Evolutionary conservation across 2,329 filamentous ascomycete genomes (phyloP).

Genomic region (Pseudocercospora vitis): DNA sequence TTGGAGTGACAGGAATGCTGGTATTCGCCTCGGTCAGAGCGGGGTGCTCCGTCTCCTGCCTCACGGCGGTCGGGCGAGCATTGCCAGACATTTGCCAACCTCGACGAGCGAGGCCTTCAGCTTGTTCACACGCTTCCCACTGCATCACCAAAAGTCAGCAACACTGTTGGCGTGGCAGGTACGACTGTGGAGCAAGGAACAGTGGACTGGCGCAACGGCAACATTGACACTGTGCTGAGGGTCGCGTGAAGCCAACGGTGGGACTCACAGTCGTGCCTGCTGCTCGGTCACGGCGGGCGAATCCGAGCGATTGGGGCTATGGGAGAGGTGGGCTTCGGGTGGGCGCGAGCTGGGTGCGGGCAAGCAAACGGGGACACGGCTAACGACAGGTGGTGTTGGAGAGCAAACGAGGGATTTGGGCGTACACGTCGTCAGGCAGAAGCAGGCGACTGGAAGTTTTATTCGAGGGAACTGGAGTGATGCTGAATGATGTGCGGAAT

Average conservation of each 20-base stretch:
- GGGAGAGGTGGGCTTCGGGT: neutral
- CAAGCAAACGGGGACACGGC: no score
- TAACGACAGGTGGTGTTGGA: neutral
- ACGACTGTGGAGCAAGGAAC: slow-evolving; percentile 3
- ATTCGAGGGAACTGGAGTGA: neutral
- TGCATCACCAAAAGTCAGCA: slow-evolving; percentile 20
- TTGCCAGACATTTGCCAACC: slow-evolving; percentile 26
- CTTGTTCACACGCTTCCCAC: slow-evolving; percentile 21
- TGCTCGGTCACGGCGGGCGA: slow-evolving; percentile 1
- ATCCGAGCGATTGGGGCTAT: neutral
- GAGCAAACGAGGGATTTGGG: neutral
- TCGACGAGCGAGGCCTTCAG: slow-evolving; percentile 17
- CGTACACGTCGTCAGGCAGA: neutral
- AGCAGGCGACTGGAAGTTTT: neutral
- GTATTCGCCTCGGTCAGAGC: slow-evolving; percentile 22
- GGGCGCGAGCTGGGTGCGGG: neutral
- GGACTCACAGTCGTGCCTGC: slow-evolving; percentile 15
- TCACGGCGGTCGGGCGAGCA: slow-evolving; percentile 22
- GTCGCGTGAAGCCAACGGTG: neutral
- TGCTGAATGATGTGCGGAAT: neutral
- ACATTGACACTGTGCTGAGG: neutral
- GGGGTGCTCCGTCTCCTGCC: slow-evolving; percentile 24
- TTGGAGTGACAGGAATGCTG: slow-evolving; percentile 31
- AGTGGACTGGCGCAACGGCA: slow-evolving; percentile 2
- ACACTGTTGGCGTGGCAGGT: slow-evolving; percentile 9